These are phyloP conservation scores for Pleurotus eryngii DNA, from an alignment of 768 basidiomycete species.

Conservation along the genomic window DNA sequence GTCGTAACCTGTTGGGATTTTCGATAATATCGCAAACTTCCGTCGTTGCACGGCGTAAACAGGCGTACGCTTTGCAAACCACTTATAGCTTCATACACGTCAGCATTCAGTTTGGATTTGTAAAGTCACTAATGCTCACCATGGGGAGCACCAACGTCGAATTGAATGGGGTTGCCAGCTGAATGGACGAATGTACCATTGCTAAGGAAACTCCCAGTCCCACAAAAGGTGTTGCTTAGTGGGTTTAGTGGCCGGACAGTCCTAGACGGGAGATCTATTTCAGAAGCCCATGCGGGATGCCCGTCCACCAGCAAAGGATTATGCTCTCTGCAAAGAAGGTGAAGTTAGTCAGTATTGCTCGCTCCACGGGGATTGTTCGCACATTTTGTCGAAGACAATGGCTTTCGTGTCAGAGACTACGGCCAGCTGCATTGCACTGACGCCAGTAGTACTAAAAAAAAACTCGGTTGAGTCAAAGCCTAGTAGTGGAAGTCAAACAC, in stretches of 20 bases:
- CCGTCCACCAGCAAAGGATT: slow-evolving; percentile 38
- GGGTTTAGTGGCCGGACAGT: slow-evolving; percentile 29
- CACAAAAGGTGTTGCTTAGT: slow-evolving; percentile 39
- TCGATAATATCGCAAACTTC: slow-evolving; percentile 34
- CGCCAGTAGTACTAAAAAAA: slow-evolving; percentile 17
- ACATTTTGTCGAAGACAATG: slow-evolving; percentile 22
- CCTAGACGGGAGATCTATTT: slow-evolving; percentile 39
- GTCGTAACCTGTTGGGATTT: slow-evolving; percentile 27
- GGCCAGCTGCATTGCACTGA: slow-evolving; percentile 20
- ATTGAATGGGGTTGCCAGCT: slow-evolving; percentile 8
- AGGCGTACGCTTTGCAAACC: slow-evolving; percentile 34
- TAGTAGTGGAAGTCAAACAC: not conserved
- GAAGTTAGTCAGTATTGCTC: not conserved
- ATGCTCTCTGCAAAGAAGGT: slow-evolving; percentile 13
- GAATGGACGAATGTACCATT: slow-evolving; percentile 37
- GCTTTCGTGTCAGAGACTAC: slow-evolving; percentile 18
- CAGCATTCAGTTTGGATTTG: not conserved
- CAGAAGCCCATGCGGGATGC: slow-evolving; percentile 44
- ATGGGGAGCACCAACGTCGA: not conserved
- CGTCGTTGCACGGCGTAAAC: slow-evolving; percentile 36
- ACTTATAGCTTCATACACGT: slow-evolving; percentile 9
- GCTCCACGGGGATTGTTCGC: not conserved
- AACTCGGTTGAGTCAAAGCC: not conserved
- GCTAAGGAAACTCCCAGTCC: slow-evolving; percentile 36
- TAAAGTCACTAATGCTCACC: not conserved